phyloP scores from a whole-genome alignment of 208 protist species.

The Trypanosoma cruzi region DNA sequence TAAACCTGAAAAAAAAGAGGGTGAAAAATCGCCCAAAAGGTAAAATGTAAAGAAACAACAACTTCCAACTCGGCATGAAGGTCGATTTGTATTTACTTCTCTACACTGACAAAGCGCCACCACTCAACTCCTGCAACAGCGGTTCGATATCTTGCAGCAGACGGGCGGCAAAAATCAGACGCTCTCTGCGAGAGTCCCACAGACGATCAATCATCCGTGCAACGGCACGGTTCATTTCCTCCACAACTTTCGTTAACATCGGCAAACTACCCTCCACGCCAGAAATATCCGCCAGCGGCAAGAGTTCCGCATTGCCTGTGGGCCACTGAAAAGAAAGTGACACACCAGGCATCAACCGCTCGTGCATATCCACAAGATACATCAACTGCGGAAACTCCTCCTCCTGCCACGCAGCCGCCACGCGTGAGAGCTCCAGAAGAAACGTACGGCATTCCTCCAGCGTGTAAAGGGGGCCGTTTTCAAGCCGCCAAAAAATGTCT shows the following conservation, averaged over 20 bases:
- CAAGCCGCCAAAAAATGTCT: slow-evolving; percentile 21
- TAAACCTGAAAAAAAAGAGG: no score
- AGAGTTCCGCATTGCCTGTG: background rate
- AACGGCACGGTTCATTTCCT: slow-evolving; percentile 27
- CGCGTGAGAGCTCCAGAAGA: slow-evolving; percentile 16
- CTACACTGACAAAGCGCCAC: background rate
- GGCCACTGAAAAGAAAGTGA: slow-evolving; percentile 25
- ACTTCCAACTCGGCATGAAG: no score
- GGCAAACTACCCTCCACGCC: background rate
- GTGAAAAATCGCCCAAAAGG: no score
- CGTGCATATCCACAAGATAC: slow-evolving; percentile 24
- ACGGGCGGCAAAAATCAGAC: slow-evolving; percentile 24
- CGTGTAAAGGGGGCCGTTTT: slow-evolving; percentile 20
- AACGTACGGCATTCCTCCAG: slow-evolving; percentile 30
- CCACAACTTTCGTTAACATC: slow-evolving; percentile 13
- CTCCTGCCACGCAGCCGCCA: slow-evolving; percentile 27
- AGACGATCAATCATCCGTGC: slow-evolving; percentile 30
- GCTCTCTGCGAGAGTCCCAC: slow-evolving; percentile 23
- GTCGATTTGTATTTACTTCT: no score
- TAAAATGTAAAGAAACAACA: background rate
- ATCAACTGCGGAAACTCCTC: slow-evolving; percentile 24
- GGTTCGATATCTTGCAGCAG: slow-evolving; percentile 27
- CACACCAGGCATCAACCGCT: slow-evolving; percentile 4
- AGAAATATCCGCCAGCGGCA: slow-evolving; percentile 10
- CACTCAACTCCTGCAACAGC: background rate